Evolutionary conservation across 176 grass and related monocot species (phyloP), one percentile per base, ranked within the genome.

Genomic region (Raddia distichophylla): DNA sequence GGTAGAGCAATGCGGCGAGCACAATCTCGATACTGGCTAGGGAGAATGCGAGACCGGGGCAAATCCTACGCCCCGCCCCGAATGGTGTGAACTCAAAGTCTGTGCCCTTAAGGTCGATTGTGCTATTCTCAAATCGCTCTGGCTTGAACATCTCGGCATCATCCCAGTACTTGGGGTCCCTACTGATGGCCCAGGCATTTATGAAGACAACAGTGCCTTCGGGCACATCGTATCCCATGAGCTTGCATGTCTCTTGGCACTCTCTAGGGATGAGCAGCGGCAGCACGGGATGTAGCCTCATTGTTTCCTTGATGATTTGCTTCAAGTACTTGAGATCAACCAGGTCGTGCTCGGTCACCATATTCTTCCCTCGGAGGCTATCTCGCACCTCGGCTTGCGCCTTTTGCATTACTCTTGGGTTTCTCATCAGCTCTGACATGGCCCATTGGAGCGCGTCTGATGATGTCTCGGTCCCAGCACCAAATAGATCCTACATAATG

Each of bases 261-360:
- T 81, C 61, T 3, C 85, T 61, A 43, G 77, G 78, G 1, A 87
- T 0, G 5, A 86, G 76, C 20, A 82, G 3, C 1, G 85, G 70
- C 7, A 20, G 16, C 16, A 46, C 61, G 0, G 71, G 85, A 1
- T 87, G 85, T 2, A 87, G 1, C 17, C 71, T 20, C 0, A 87
- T 6, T 3, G 77, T 52, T 14, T 82, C 78, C 32, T 82, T 87
- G 77, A 87, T 81, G 11, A 87, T 13, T 0, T 75, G 27, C 78
- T 60, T 87, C 0, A 62, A 9, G 52, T 70, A 87, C 10, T 2
- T 76, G 15, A 82, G 2, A 9, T 13, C 0, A 0, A 3, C 5
- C 43, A 82, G 1, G 64, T 87, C 85, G 1, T 69, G 44, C 14
- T 76, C 85, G 0, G 50, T 52, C 10, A 82, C 54, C 1, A 3